Percentiles rank a stretch among this genome's conserved stretches.
Conservation (phyloP, 1,284 basidiomycete species). For the Pseudozyma sp. region DNA sequence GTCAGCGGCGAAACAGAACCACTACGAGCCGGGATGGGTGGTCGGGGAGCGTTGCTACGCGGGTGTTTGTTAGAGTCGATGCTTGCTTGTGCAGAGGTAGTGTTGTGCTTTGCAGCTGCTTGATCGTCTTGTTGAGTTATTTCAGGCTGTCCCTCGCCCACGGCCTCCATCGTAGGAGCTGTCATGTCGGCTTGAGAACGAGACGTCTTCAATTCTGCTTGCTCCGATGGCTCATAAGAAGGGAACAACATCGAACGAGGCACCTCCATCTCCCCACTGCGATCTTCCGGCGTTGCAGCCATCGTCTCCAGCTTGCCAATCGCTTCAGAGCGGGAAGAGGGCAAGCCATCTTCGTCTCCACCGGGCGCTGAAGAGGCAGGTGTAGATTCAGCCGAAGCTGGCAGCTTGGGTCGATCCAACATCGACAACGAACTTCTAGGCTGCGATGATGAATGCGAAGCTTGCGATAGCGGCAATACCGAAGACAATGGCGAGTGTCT, state of each 20-base stretch:
- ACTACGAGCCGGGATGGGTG: conserved; percentile 25
- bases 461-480: conserved; percentile 1
- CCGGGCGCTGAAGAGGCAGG: conserved; percentile 17
- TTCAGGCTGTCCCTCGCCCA: too few species aligned
- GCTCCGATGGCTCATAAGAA: background rate
- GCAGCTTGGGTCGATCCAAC: background rate
- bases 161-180: too few species aligned
- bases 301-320: background rate
- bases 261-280: background rate
- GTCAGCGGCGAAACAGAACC: conserved; percentile 24
- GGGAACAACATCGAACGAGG: background rate
- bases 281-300: background rate
- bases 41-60: conserved; percentile 9
- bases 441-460: conserved; percentile 12
- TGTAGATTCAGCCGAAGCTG: conserved; percentile 10
- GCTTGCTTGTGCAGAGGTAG: background rate
- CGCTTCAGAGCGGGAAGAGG: background rate
- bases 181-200: too few species aligned
- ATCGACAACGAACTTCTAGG: conserved; percentile 9
- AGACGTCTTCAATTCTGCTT: too few species aligned
- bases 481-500: conserved; percentile 19
- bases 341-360: background rate
- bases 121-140: too few species aligned
- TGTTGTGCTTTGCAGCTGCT: background rate
- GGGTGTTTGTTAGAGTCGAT: background rate